These are phyloP conservation scores for Pistacia vera DNA, from an alignment of 345 rosid genomes.

Conservation along the genomic window DNA sequence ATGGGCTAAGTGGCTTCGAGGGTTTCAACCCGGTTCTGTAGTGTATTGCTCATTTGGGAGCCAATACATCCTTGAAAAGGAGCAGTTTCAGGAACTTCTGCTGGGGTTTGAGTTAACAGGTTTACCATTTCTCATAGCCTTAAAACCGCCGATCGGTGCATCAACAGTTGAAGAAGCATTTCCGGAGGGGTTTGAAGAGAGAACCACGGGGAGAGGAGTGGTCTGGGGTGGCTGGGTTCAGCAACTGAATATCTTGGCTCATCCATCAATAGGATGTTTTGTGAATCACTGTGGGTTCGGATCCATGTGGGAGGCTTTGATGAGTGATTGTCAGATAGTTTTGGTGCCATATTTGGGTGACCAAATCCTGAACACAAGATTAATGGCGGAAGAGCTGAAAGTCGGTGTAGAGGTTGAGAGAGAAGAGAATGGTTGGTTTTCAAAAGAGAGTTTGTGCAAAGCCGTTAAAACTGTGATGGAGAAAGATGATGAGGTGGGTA, in stretches of 20 bases:
- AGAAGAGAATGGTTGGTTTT: conserved; percentile 57
- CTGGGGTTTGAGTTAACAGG: conserved; percentile 63
- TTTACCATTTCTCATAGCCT: conserved; percentile 53
- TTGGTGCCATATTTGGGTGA: conserved; percentile 60
- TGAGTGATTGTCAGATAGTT: conserved; percentile 61
- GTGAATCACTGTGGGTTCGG: conserved; percentile 77
- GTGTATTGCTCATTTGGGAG: conserved; percentile 75
- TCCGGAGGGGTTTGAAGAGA: conserved; percentile 67
- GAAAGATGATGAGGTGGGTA: conserved; percentile 42
- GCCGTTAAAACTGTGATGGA: conserved; percentile 57
- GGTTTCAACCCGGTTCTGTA: conserved; percentile 50
- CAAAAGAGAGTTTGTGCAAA: conserved; percentile 43
- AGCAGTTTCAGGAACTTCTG: conserved; percentile 69
- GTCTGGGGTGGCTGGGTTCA: conserved; percentile 63
- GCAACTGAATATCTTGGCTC: conserved; percentile 47
- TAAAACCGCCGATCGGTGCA: conserved; percentile 56
- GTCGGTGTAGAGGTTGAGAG: conserved; percentile 62
- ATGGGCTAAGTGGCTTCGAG: conserved; percentile 59
- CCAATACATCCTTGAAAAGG: conserved; percentile 48
- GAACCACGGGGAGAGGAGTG: conserved; percentile 53
- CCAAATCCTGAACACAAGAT: conserved; percentile 61
- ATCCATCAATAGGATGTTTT: conserved; percentile 67
- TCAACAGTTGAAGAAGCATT: conserved; percentile 63
- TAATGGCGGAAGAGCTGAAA: conserved; percentile 53
- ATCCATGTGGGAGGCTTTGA: conserved; percentile 72